Evolutionary conservation across 306 rosid genomes (phyloP), one percentile per base, ranked within the genome.

Genomic region (Cucurbita ficifolia): DNA sequence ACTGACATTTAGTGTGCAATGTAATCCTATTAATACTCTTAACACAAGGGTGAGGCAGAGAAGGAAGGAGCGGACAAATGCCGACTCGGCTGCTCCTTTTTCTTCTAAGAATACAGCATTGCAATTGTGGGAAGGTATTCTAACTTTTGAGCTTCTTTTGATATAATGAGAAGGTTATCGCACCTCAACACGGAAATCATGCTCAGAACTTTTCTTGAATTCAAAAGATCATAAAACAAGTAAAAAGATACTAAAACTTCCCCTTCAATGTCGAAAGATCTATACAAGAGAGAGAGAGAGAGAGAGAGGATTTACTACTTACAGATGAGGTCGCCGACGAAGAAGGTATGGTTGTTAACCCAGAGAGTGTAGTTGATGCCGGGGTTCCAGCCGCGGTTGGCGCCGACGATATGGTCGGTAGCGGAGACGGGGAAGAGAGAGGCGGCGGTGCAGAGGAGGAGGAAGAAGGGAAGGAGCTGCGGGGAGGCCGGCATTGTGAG

Each of bases 321-420:
- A 92, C 98, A 92, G 49, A 92, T 90, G 11, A 84, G 82, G 73
- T 90, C 98, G 24, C 96, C 96, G 18, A 90, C 96, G 80, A 74
- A 87, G 85, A 92, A 86, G 39, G 97, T 92, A 0, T 89, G 95
- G 78, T 92, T 89, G 72, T 92, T 92, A 59, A 89, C 90, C 97
- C 96, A 92, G 42, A 84, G 87, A 73, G 97, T 92, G 84, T 89
- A 92, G 88, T 92, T 92, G 10, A 82, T 42, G 56, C 86, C 83
- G n/a, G 96, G 84, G 75, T 92, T 92, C 96, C 97, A 92, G 63
- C 97, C 97, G 35, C 88, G 93, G 72, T 92, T 92, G 21, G 97
- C 95, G 35, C 97, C 96, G 1, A 92, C 96, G 72, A 92, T 92
- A 80, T 92, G 97, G 81, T 92, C 92, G 0, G 97, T 92, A 56